These are phyloP conservation scores for Xylaria sp. DNA, from an alignment of 2,329 filamentous ascomycete genomes.

Conservation along the genomic window DNA sequence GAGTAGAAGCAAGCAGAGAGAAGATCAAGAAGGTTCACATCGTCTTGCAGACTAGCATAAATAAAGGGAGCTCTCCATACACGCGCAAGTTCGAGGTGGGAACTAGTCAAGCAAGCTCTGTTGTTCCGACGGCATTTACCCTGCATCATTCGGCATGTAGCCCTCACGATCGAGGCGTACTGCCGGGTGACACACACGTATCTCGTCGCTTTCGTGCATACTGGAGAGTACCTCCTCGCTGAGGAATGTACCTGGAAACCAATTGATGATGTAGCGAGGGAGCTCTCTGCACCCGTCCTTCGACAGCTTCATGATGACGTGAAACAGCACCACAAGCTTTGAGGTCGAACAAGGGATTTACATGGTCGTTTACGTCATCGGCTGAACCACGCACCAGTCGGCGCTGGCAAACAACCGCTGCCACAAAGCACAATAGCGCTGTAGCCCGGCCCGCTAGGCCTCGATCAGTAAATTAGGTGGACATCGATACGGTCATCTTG, in stretches of 20 bases:
- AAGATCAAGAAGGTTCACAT: background rate
- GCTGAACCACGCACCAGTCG: background rate
- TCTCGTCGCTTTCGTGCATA: background rate
- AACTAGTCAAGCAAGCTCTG: background rate
- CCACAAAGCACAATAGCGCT: background rate
- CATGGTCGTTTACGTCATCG: constrained; percentile 33
- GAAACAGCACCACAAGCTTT: constrained; percentile 13
- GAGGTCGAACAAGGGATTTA: constrained; percentile 16
- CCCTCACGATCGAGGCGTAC: constrained; percentile 1
- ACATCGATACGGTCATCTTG: constrained; percentile 28
- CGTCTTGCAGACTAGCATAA: constrained; percentile 13
- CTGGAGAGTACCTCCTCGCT: background rate
- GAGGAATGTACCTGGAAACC: constrained; percentile 3
- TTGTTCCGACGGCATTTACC: too few relatives aligned
- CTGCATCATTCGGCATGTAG: constrained; percentile 6
- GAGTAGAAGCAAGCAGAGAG: background rate
- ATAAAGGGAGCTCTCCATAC: constrained; percentile 5
- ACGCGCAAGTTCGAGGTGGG: background rate
- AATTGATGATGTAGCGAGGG: constrained; percentile 24
- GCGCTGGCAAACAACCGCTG: background rate
- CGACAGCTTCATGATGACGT: constrained; percentile 35
- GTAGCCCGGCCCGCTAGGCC: constrained; percentile 3
- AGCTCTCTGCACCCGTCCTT: constrained; percentile 8
- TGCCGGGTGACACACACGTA: background rate
- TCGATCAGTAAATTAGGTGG: constrained; percentile 15